Evolutionary conservation across 202 grass and related monocot species (phyloP), one percentile per base, ranked within the genome.

Genomic region (Zoysia matrella): DNA sequence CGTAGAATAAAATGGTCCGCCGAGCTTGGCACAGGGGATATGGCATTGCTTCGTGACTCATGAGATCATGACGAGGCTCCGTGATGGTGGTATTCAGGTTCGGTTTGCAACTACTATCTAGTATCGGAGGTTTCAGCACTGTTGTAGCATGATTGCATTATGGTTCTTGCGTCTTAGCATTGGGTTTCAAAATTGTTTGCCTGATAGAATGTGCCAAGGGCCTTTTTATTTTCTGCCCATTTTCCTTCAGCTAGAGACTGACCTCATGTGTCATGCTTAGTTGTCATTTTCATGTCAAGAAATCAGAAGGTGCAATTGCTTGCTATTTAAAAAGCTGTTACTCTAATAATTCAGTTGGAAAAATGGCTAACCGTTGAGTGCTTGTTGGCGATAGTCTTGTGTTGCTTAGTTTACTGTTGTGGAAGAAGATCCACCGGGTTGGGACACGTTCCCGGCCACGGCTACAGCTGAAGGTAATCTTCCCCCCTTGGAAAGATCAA

Each of bases 341-440:
- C 62, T 60, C 50, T 64, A 3, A 49, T 11, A 87, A 7, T 58
- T 16, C 65, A 41, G 44, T 52, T 64, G 13, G 13, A 62, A 65
- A 57, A n/a, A 47, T 65, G 57, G 13, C 44, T 76, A 75, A 52
- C 71, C 70, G 22, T 83, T 71, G 30, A 76, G 47, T 81, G 5
- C 15, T 16, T 71, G n/a, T 57, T 69, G 22, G 47, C 75, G 14
- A 9, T 56, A 16, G 22, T 30, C 42, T 52, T 60, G 11, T 76
- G 45, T 4, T 40, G 1, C 77, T 60, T 30, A 30, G 22, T 30
- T 30, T 30, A 30, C 22, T 30, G 22, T 30, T 30, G 22, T 30
- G 22, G 22, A 30, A 30, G 22, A 30, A 0, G 22, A 30, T 30
- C 22, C 22, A 30, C 22, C 22, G 22, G 22, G 22, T 30, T 30